phyloP scores from a whole-genome alignment of 352 stramenopile genomes.

The Phytophthora hibernalis region DNA sequence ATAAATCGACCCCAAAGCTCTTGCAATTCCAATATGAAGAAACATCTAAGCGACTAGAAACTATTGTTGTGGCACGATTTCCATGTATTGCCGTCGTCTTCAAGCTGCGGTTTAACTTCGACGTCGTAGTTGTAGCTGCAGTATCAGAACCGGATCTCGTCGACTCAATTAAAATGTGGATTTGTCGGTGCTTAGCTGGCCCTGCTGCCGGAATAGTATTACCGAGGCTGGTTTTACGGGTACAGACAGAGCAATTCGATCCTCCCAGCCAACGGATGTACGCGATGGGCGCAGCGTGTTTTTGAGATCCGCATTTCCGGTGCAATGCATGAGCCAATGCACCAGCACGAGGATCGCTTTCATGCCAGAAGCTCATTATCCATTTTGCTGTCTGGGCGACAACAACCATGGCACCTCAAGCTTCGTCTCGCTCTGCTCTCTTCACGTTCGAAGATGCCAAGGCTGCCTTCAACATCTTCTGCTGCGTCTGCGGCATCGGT shows the following conservation, averaged over 20 bases:
- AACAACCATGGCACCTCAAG: conserved; percentile 13
- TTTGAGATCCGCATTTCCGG: conserved; percentile 19
- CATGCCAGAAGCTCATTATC: conserved; percentile 12
- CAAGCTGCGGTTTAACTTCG: conserved; percentile 29
- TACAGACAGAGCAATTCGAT: conserved; percentile 9
- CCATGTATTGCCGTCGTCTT: neutral
- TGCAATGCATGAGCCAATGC: conserved; percentile 10
- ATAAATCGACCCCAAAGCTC: too few relatives aligned
- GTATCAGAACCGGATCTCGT: conserved; percentile 30
- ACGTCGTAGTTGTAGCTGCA: conserved; percentile 14
- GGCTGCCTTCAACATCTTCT: conserved; percentile 53
- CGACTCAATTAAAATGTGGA: conserved; percentile 12
- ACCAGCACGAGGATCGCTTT: conserved; percentile 9
- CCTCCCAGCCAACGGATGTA: conserved; percentile 16
- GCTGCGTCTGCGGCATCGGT: conserved; percentile 59
- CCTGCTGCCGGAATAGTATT: conserved; percentile 20
- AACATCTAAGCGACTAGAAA: neutral
- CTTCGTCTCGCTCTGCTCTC: conserved; percentile 25
- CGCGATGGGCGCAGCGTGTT: conserved; percentile 16
- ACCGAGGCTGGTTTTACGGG: neutral
- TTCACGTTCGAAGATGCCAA: conserved; percentile 63
- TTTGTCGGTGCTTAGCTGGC: neutral
- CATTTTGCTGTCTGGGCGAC: conserved; percentile 16
- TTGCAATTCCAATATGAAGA: too few relatives aligned
- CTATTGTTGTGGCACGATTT: neutral